Conservation (phyloP, 2,329 filamentous ascomycete species). For the Nemania abortiva region DNA sequence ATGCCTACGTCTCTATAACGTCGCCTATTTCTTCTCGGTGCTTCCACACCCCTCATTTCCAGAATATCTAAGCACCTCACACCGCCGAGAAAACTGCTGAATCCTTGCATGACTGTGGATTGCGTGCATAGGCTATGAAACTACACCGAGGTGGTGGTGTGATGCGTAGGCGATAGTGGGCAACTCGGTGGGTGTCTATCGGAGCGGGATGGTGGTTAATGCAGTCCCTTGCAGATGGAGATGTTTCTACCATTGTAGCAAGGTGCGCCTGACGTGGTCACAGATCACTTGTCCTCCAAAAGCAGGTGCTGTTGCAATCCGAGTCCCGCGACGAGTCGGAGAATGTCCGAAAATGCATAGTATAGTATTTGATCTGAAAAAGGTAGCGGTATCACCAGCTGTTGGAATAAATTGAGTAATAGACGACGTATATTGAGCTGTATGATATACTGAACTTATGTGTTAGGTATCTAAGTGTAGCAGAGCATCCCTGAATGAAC, state of each 20-base stretch:
- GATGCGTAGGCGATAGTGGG: background rate
- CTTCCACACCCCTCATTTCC: background rate
- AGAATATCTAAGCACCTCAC: slow-evolving; percentile 8
- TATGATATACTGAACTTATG: background rate
- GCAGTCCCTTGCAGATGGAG: slow-evolving; percentile 14
- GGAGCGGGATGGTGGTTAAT: slow-evolving; percentile 1
- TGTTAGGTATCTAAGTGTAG: slow-evolving; percentile 25
- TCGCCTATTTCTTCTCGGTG: background rate
- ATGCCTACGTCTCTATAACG: background rate
- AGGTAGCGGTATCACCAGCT: background rate
- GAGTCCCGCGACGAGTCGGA: slow-evolving; percentile 5
- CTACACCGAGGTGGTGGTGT: background rate
- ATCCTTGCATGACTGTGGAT: slow-evolving; percentile 18
- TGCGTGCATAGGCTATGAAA: slow-evolving; percentile 13
- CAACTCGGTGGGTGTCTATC: slow-evolving; percentile 7
- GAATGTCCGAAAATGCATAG: slow-evolving; percentile 12
- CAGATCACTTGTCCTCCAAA: background rate
- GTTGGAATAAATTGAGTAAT: background rate
- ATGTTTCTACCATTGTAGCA: background rate
- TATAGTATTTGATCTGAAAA: slow-evolving; percentile 22
- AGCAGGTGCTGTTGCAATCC: slow-evolving; percentile 2
- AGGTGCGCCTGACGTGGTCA: background rate
- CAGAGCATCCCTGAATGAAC: background rate
- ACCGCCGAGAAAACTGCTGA: slow-evolving; percentile 26
- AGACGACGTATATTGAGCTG: background rate